Evolutionary conservation across 2,329 filamentous ascomycete genomes (phyloP).

Genomic region (Stachybotrys chartarum): DNA sequence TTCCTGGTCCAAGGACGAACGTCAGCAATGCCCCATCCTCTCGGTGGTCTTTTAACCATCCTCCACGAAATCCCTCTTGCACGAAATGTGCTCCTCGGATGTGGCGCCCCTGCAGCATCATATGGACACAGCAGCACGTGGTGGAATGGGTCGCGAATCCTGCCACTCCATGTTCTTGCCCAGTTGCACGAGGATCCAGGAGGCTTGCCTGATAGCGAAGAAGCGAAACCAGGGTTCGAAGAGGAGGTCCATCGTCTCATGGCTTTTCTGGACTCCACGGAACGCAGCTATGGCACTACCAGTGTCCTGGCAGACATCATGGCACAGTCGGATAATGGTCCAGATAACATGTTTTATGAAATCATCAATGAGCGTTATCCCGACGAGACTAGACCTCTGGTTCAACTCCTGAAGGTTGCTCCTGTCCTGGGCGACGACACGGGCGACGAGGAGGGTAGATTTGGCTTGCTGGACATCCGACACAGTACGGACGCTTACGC

Average conservation of each 20-base stretch:
- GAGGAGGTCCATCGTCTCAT: conserved; percentile 56
- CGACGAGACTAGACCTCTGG: conserved; percentile 20
- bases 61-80: conserved; percentile 52
- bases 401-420: conserved; percentile 21
- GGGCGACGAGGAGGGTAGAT: conserved; percentile 25
- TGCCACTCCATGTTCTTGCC: conserved; percentile 27
- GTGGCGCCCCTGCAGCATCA: conserved; percentile 29
- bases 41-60: conserved; percentile 51
- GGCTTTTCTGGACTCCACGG: conserved; percentile 54
- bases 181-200: conserved; percentile 22
- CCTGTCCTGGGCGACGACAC: conserved; percentile 20
- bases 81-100: conserved; percentile 46
- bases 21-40: conserved; percentile 27
- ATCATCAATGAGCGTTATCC: conserved; percentile 24
- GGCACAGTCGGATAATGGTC: conserved; percentile 22
- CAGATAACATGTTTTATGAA: conserved; percentile 38
- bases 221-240: conserved; percentile 29
- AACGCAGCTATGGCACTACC: conserved; percentile 51
- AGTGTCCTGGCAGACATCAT: conserved; percentile 36
- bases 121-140: conserved; percentile 53
- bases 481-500: conserved; percentile 27
- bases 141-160: conserved; percentile 53
- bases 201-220: conserved; percentile 19
- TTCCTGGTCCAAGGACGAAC: conserved; percentile 37
- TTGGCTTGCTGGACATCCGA: conserved; percentile 35